Evolutionary conservation across 108 stramenopile genomes (phyloP).

Genomic region (Nitzschia sp.): DNA sequence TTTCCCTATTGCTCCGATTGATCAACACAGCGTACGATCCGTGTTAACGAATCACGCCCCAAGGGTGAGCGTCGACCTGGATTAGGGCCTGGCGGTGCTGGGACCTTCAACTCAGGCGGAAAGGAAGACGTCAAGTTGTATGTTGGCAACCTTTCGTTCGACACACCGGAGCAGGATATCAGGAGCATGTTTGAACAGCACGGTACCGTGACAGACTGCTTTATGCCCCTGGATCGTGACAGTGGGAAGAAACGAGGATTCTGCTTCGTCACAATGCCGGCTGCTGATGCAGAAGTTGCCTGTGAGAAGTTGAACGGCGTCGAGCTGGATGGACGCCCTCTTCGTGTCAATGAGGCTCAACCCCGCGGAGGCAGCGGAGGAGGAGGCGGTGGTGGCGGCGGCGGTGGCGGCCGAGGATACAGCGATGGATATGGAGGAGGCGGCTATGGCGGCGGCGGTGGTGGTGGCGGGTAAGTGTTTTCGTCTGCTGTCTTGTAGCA

Average conservation of each 20-base stretch:
- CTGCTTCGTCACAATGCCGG: constrained; percentile 88
- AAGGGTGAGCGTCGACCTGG: constrained; percentile 63
- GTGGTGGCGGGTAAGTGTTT: no score
- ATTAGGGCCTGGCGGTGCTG: constrained; percentile 51
- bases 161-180: constrained; percentile 76
- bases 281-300: constrained; percentile 79
- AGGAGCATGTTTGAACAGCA: constrained; percentile 82
- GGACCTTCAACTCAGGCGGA: constrained; percentile 75
- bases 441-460: constrained; percentile 41
- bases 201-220: constrained; percentile 84
- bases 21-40: constrained; percentile 59
- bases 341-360: constrained; percentile 90
- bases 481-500: no score
- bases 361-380: constrained; percentile 67
- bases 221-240: constrained; percentile 85
- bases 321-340: constrained; percentile 82
- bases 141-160: constrained; percentile 93
- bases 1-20: neutral
- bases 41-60: constrained; percentile 90
- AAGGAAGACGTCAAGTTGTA: constrained; percentile 85
- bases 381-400: constrained; percentile 39
- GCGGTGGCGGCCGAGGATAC: constrained; percentile 25
- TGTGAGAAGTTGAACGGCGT: constrained; percentile 77
- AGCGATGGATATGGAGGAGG: constrained; percentile 31
- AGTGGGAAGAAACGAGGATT: constrained; percentile 85